Evolutionary conservation across 495 filamentous ascomycete genomes (phyloP).

Genomic region (Neurospora cerealis): DNA sequence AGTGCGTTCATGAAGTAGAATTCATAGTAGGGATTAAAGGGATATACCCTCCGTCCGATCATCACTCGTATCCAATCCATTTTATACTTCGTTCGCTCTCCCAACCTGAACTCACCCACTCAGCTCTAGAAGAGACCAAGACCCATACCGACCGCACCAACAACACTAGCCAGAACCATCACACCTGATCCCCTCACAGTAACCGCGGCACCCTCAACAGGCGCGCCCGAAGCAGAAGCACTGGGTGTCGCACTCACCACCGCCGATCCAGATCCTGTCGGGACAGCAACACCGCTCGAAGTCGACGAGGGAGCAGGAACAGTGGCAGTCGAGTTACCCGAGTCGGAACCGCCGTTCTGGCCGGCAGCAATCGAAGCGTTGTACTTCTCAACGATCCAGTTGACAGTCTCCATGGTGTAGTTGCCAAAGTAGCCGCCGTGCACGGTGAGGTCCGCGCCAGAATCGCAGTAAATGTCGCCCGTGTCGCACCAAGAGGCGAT

Average conservation of each 20-base stretch:
- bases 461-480: conserved; percentile 21
- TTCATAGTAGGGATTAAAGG: not conserved
- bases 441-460: conserved; percentile 2
- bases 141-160: not conserved
- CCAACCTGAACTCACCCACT: not conserved
- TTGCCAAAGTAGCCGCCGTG: conserved; percentile 16
- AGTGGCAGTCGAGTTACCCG: not conserved
- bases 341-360: not conserved
- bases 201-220: not conserved
- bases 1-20: not conserved
- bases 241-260: not conserved
- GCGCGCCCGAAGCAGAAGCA: not conserved
- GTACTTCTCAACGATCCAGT: conserved; percentile 14
- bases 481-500: conserved; percentile 17
- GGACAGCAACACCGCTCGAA: not conserved
- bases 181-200: not conserved
- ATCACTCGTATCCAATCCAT: not conserved
- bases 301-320: not conserved
- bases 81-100: not conserved
- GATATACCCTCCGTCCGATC: not conserved
- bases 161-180: not conserved
- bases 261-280: not conserved
- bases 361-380: conserved; percentile 4
- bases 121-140: not conserved
- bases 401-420: conserved; percentile 11